phyloP scores from a whole-genome alignment of 495 filamentous ascomycete species.

The Parachaetomium inaequale region DNA sequence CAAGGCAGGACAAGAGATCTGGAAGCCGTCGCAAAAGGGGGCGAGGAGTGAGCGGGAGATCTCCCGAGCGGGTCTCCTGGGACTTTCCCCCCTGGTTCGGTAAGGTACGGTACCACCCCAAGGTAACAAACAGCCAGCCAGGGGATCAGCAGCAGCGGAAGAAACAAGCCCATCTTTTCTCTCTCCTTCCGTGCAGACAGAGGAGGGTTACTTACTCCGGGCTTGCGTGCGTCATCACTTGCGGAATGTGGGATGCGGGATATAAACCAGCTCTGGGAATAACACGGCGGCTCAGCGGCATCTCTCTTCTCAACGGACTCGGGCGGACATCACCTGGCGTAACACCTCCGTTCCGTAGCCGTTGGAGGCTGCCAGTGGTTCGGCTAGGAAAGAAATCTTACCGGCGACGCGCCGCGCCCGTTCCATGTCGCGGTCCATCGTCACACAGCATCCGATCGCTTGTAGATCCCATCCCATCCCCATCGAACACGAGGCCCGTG shows the following conservation, averaged over 20 bases:
- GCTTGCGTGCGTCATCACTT: background rate
- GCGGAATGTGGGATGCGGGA: background rate
- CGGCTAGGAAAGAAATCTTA: background rate
- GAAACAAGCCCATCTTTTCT: background rate
- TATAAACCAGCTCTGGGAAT: background rate
- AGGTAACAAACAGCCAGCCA: background rate
- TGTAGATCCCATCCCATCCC: background rate
- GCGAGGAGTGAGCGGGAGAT: background rate
- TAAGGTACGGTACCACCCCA: background rate
- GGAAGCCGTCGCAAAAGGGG: too few species aligned
- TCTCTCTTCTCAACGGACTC: background rate
- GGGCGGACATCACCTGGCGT: too few species aligned
- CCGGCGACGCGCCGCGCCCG: background rate
- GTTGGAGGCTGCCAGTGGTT: too few species aligned
- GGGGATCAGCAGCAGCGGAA: background rate
- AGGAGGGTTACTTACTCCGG: background rate
- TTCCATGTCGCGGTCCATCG: background rate
- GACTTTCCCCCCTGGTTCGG: background rate
- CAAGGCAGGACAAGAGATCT: background rate
- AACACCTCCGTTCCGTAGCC: too few species aligned
- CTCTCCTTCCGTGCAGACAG: background rate
- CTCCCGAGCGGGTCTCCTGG: background rate
- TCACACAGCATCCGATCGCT: constrained; percentile 7
- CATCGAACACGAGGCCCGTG: background rate
- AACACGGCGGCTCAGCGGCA: constrained; percentile 1